Base-by-base conservation (phyloP, 164 flowering plant genomes). In the Vitis vinifera region DNA sequence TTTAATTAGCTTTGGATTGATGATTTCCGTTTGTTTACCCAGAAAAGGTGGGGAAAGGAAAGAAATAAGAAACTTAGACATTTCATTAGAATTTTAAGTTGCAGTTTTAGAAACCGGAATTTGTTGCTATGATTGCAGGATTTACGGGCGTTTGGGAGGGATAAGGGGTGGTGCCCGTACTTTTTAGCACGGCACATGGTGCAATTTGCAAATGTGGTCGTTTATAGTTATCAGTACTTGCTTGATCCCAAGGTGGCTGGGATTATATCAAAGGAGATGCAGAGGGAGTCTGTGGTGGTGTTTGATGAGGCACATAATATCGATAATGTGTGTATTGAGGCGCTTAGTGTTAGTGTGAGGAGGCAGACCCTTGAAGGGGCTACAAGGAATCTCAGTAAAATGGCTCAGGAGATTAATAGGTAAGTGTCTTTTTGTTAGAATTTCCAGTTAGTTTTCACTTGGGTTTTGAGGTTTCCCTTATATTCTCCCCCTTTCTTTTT, bases 231-330 rank as follows among this genome's bases (percentile, higher is more conserved):
- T 71, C 99, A 96, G 80, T 96, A 96, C 71, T 72, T 96, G 88
- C 97, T 96, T 72, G 99, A 96, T 82, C 99, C 99, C 3, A 96
- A 96, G 80, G 99, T 96, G 53, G 97, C 99, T 9, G 92, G 94
- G 19, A 86, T 96, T 55, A 96, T 93, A 73, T 96, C 98, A 1
- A 91, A 88, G 80, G 99, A 93, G 79, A 86, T 96, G 95, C 94
- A 90, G 83, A 86, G 77, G 76, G 98, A 96, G 75, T 86, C 88
- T 23, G 98, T 96, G n/a, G 98, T 96, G 63, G 97, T 96, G 73
- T 96, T 96, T 81, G 99, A 96, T 75, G 99, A 96, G 87, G 99
- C 97, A 0, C 99, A 93, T 77, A 93, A 96, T 78, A 96, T 93
- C 68, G 99, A 96, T 66, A 96, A 93, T 86, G 99, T 96, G 73